phyloP scores from a whole-genome alignment of 805 yeast genomes.

The Naumovozyma dairenensis region DNA sequence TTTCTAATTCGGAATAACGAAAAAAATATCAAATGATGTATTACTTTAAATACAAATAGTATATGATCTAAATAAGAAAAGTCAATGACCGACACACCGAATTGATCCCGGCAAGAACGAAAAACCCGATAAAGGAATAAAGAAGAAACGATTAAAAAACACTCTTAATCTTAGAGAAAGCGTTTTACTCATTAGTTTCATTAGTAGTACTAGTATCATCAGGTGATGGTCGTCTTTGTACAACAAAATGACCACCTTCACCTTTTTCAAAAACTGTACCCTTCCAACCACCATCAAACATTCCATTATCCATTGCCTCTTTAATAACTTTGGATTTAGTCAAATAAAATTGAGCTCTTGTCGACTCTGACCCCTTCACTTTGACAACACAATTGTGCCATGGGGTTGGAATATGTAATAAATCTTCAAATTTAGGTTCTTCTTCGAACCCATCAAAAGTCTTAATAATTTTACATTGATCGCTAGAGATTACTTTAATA shows the following conservation, averaged over 20 bases:
- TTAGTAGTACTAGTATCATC: too few relatives aligned
- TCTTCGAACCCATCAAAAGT: slow-evolving; percentile 29
- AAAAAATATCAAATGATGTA: too few relatives aligned
- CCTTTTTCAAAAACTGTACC: slow-evolving; percentile 26
- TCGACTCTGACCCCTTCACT: not conserved
- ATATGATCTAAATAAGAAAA: too few relatives aligned
- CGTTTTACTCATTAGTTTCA: too few relatives aligned
- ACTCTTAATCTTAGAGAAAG: too few relatives aligned
- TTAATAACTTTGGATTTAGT: slow-evolving; percentile 31
- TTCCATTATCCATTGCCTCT: slow-evolving; percentile 30
- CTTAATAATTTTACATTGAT: slow-evolving; percentile 38
- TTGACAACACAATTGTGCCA: slow-evolving; percentile 50
- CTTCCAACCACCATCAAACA: slow-evolving; percentile 30
- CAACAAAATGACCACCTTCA: slow-evolving; percentile 28
- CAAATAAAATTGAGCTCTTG: slow-evolving; percentile 24
- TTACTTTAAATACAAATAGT: too few relatives aligned
- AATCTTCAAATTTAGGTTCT: slow-evolving; percentile 40
- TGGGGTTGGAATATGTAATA: slow-evolving; percentile 56
- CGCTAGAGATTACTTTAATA: slow-evolving; percentile 36
- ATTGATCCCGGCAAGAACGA: too few relatives aligned
- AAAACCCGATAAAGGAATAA: too few relatives aligned
- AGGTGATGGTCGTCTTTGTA: slow-evolving; percentile 3
- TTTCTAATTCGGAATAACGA: too few relatives aligned
- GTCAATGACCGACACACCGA: too few relatives aligned
- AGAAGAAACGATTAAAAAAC: too few relatives aligned